These are phyloP conservation scores for Corymbia citriodora DNA, from an alignment of 441 rosid genomes.

Conservation along the genomic window DNA sequence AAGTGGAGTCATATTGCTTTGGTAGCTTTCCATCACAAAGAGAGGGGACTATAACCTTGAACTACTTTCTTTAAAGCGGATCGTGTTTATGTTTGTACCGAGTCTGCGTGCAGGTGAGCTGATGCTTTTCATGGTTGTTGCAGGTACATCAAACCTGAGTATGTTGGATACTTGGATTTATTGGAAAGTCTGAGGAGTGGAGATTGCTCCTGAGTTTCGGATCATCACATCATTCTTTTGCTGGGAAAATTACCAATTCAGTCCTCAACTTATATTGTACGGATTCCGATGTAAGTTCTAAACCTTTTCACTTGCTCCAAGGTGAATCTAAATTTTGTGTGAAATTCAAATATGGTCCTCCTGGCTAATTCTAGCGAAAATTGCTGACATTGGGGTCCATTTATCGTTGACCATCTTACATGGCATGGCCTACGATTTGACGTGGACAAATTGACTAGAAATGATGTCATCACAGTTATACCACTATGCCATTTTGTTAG, in stretches of 20 bases:
- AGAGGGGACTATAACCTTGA: not conserved
- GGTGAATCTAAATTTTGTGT: not conserved
- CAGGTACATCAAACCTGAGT: constrained; percentile 73
- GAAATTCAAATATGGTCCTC: rapidly evolving
- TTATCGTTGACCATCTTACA: not conserved
- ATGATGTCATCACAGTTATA: no score
- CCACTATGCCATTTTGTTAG: no score
- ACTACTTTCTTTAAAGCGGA: not conserved
- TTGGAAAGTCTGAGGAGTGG: constrained; percentile 52
- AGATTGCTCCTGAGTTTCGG: constrained; percentile 45
- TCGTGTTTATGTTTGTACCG: not conserved
- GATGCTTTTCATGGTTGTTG: constrained; percentile 5
- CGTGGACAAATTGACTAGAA: not conserved
- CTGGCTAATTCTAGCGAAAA: not conserved
- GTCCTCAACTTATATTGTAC: not conserved
- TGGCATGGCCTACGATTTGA: not conserved
- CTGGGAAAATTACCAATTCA: not conserved
- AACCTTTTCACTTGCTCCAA: rapidly evolving
- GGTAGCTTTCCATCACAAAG: not conserved
- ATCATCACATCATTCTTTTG: not conserved
- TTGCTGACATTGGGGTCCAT: not conserved
- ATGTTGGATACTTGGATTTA: constrained; percentile 61
- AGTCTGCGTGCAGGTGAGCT: not conserved
- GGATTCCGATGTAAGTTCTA: not conserved
- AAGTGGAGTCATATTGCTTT: not conserved